phyloP scores from a whole-genome alignment of 306 rosid genomes.

The Boehmeria nivea region DNA sequence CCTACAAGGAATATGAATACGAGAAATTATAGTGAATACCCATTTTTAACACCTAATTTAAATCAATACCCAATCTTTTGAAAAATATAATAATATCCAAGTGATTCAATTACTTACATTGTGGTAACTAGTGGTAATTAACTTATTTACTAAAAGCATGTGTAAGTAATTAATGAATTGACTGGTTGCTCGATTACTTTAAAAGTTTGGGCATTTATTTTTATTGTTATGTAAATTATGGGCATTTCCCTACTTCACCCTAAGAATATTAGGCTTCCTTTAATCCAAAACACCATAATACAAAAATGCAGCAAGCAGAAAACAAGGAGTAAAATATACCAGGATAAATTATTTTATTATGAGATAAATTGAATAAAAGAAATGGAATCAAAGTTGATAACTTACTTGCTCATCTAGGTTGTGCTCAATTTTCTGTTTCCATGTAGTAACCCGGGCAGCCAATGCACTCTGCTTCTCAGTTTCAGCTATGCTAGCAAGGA shows the following conservation, averaged over 20 bases:
- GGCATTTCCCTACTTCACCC: too few relatives aligned
- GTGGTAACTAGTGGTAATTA: too few relatives aligned
- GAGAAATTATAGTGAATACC: not conserved
- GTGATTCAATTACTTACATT: too few relatives aligned
- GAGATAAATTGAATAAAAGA: not conserved
- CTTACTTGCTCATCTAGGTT: constrained; percentile 85
- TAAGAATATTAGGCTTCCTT: constrained; percentile 15
- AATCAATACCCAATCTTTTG: too few relatives aligned
- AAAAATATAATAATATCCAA: too few relatives aligned
- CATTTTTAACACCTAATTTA: too few relatives aligned
- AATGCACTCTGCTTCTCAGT: constrained; percentile 83
- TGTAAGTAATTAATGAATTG: too few relatives aligned
- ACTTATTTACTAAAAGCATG: too few relatives aligned
- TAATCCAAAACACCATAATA: constrained; percentile 14
- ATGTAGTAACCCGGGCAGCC: constrained; percentile 75
- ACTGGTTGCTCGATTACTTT: too few relatives aligned
- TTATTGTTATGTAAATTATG: too few relatives aligned
- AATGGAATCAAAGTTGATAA: constrained; percentile 10
- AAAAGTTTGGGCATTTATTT: too few relatives aligned
- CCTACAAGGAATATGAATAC: constrained; percentile 32
- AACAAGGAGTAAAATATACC: not conserved
- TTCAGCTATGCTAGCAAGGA: constrained; percentile 86
- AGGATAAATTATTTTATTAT: not conserved
- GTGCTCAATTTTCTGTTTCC: constrained; percentile 89
- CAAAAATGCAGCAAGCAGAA: not conserved